A percentile compares a stretch with the other conserved stretches of the same genome.
These are phyloP conservation scores for Cyphellophora attinorum DNA, from an alignment of 2,329 filamentous ascomycete genomes.

Conservation along the genomic window DNA sequence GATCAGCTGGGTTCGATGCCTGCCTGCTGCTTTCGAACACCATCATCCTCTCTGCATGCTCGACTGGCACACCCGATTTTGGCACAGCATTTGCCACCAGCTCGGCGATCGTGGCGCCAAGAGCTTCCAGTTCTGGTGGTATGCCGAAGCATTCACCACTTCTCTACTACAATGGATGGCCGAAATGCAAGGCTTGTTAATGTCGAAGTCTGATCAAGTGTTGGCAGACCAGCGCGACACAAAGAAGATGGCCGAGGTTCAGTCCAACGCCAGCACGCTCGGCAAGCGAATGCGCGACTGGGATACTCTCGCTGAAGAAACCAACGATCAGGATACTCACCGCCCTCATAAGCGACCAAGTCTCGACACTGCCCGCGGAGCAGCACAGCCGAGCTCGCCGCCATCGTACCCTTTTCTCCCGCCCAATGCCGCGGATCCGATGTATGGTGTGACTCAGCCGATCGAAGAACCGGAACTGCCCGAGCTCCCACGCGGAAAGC, in stretches of 20 bases:
- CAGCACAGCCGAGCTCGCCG: too few species aligned
- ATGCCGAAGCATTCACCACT: slow-evolving; percentile 17
- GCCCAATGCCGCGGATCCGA: too few species aligned
- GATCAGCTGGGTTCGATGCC: slow-evolving; percentile 33
- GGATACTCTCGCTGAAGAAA: too few species aligned
- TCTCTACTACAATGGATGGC: slow-evolving; percentile 20
- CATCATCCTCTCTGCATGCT: slow-evolving; percentile 36
- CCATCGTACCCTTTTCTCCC: too few species aligned
- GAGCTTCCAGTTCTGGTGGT: slow-evolving; percentile 40
- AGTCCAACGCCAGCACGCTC: too few species aligned
- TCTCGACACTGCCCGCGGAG: too few species aligned
- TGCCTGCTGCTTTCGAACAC: slow-evolving; percentile 29
- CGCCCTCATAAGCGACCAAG: too few species aligned
- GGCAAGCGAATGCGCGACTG: too few species aligned
- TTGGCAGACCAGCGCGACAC: slow-evolving; percentile 14
- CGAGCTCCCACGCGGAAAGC: too few species aligned
- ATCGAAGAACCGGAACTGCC: too few species aligned
- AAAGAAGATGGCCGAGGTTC: slow-evolving; percentile 16
- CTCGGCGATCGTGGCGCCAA: slow-evolving; percentile 34
- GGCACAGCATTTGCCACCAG: slow-evolving; percentile 33
- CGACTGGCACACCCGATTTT: slow-evolving; percentile 33
- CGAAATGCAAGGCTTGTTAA: slow-evolving; percentile 18
- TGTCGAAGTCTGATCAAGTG: slow-evolving; percentile 14
- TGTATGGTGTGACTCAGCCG: too few species aligned
- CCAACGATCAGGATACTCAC: too few species aligned